Evolutionary conservation across 495 filamentous ascomycete genomes (phyloP), one percentile per base, ranked within the genome.

Genomic region (Hyphodiscus hymeniophilus): DNA sequence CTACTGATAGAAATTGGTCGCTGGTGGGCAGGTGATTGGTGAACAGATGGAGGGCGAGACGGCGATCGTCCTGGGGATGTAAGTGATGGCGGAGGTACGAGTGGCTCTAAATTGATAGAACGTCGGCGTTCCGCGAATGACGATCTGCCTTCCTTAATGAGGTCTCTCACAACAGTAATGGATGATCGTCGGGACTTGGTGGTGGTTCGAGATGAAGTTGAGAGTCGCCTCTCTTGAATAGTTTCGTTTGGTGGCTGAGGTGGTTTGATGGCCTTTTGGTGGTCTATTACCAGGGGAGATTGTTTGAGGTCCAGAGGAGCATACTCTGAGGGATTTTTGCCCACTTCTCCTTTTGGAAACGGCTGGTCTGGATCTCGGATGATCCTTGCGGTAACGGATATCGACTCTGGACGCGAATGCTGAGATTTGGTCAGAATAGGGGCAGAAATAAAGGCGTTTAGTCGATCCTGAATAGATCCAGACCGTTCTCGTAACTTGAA

Each of bases 341-440:
- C 49, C 11, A 58, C 42, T 33, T 74, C 69, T 12, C 74, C 59
- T 18, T 51, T 76, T 54, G 51, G 67, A 58, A 67, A 75, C 58
- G 42, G 64, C 21, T 63, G 67, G 43, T 42, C 21, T 30, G 72
- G 63, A 41, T 86, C 80, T 22, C 85, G 75, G 23, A 91, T 65
- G 33, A 91, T 89, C 17, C 81, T 78, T 22, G 88, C 83, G 0
- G 84, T 89, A 7, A 92, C 87, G 28, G 89, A 87, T 8, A 92
- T 75, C 11, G 85, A 89, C 64, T 75, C 80, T 40, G 77, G 74
- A n/a, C 71, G 67, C 12, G 69, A 65, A 36, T 66, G 63, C 15
- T 33, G 16, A 3, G 49, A 16, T 34, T 38, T 34, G 13, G 15
- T 23, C 10, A 24, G 18, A 10, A 46, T 30, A 10, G 34, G 16